These are phyloP conservation scores for Phytophthora capsici DNA, from an alignment of 352 stramenopile genomes.

Conservation along the genomic window DNA sequence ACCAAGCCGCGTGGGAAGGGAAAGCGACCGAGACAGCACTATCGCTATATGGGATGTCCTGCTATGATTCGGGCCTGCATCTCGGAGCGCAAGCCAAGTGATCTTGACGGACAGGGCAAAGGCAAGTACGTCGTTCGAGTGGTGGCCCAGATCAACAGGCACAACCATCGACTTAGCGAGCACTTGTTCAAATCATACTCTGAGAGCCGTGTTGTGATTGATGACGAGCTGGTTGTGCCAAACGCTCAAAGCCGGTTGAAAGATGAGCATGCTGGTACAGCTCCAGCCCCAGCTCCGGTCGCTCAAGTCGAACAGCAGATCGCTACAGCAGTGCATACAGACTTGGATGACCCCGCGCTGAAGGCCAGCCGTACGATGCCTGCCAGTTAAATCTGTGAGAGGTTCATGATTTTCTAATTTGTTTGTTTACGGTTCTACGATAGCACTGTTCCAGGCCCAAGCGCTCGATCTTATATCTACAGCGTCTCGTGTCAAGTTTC, in stretches of 20 bases:
- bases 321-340: conserved; percentile 27
- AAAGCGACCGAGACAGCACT: conserved; percentile 81
- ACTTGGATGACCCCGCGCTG: conserved; percentile 63
- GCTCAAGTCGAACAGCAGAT: conserved; percentile 47
- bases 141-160: conserved; percentile 86
- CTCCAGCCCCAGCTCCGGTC: conserved; percentile 14
- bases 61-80: conserved; percentile 87
- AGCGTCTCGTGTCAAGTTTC: conserved; percentile 63
- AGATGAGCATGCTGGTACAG: conserved; percentile 42
- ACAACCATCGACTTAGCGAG: conserved; percentile 87
- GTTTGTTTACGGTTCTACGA: conserved; percentile 4
- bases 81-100: conserved; percentile 70
- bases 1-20: conserved; percentile 84
- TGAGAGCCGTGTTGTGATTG: conserved; percentile 86
- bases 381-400: neutral
- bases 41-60: conserved; percentile 85
- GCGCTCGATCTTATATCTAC: conserved; percentile 62
- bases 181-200: conserved; percentile 90
- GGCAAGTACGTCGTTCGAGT: conserved; percentile 87
- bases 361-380: conserved; percentile 53
- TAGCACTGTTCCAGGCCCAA: conserved; percentile 66
- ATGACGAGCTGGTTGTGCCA: conserved; percentile 75
- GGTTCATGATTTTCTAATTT: conserved; percentile 8
- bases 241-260: conserved; percentile 51
- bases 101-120: conserved; percentile 54